phyloP scores from a whole-genome alignment of 148 eudicot species.

The Rhododendron molle region DNA sequence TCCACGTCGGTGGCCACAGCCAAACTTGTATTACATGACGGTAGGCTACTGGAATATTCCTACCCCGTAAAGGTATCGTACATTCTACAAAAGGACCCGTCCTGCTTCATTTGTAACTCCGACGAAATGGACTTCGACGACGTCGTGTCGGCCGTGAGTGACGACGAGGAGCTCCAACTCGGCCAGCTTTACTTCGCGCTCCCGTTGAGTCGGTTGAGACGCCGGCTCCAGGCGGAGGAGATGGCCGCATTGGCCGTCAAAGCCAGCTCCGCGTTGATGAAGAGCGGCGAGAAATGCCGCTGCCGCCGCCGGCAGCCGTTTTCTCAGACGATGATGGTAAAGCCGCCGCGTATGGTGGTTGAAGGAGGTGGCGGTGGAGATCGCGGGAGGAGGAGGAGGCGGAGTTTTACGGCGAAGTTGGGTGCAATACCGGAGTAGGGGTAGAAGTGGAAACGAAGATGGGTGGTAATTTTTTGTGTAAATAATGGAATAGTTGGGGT shows the following conservation, averaged over 20 bases:
- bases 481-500: not conserved
- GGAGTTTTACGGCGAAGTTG: slow-evolving; percentile 36
- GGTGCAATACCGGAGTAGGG: slow-evolving; percentile 59
- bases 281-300: slow-evolving; percentile 36
- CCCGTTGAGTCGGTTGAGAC: slow-evolving; percentile 44
- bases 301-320: slow-evolving; percentile 24
- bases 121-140: slow-evolving; percentile 89
- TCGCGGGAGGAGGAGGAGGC: slow-evolving; percentile 28
- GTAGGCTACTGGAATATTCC: slow-evolving; percentile 46
- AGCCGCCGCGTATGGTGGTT: slow-evolving; percentile 26
- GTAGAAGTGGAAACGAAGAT: not conserved
- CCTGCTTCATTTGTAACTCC: slow-evolving; percentile 59
- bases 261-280: slow-evolving; percentile 68
- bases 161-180: slow-evolving; percentile 57
- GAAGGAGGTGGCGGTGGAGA: slow-evolving; percentile 23
- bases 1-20: slow-evolving; percentile 43
- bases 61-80: slow-evolving; percentile 52
- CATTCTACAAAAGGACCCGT: slow-evolving; percentile 38
- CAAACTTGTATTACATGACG: slow-evolving; percentile 48
- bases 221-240: slow-evolving; percentile 61
- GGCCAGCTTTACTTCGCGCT: slow-evolving; percentile 82
- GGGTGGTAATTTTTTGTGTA: not conserved
- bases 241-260: slow-evolving; percentile 95
- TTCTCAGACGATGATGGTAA: too few species aligned
- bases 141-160: slow-evolving; percentile 39